Base-by-base conservation (phyloP, 2,329 filamentous ascomycete species). In the Cladobotryum protrusum region DNA sequence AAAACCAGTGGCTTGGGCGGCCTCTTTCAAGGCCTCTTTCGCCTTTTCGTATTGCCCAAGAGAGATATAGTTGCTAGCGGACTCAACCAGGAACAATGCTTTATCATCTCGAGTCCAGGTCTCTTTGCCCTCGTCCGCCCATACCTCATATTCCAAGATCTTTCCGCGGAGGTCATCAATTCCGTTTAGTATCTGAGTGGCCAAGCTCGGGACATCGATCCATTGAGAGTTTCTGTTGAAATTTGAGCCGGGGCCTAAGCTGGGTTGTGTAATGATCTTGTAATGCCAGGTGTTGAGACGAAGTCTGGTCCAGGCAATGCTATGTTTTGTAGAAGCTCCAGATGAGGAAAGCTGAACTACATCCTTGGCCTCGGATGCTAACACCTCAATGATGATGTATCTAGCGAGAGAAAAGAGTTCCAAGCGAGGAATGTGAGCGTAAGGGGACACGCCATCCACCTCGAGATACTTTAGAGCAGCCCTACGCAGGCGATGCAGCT, bases 391-490 rank as follows among this genome's bases (percentile, higher is more conserved):
- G 48, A 82, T 71, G 24, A 79, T 64, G 55, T 72, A 72, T 20
- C 72, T 68, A 3, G 91, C 88, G 6, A 96, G 72, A 56, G 83
- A 85, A 54, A 97, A 87, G 1, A 97, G 76, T 63, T 96, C 89
- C 13, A 96, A 76, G 56, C 87, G 79, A 1, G 91, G 89, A 17
- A 90, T 90, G 51, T 95, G 77, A 43, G 85, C 81, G 67, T 97
- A 99, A 0, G 87, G 86, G 0, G 87, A 85, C 42, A 95, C 85
- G 11, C 93, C 93, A 65, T 99, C 93, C 1, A 89, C 76, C 19
- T 85, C 81, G 8, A 97, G 75, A 14, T 79, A 80, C 2, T 70
- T 69, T n/a, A 95, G 72, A 46, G 90, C 82, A 15, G 75, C 67
- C 54, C 75, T 74, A 48, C 78, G 74, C 14, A 84, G 60, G 1